A percentile compares a stretch with the other conserved stretches of the same genome.
These are phyloP conservation scores for Yamagishiella unicocca DNA, from an alignment of 139 green algal genomes.

Conservation along the genomic window DNA sequence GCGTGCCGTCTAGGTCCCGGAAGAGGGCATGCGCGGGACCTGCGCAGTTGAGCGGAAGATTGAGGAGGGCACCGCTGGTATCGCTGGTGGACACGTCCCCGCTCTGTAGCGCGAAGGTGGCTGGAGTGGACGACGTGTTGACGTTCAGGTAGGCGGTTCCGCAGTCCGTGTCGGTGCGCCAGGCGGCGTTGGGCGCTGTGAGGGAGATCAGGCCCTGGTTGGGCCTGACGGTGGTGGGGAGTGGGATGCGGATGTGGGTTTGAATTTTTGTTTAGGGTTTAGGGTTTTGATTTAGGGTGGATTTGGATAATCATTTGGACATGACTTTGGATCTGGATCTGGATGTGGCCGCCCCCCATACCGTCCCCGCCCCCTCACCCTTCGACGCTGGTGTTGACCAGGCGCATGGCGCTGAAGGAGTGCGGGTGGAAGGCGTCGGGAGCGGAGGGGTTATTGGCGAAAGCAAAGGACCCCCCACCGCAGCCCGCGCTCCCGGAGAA, in stretches of 20 bases:
- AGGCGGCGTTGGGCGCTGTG: conserved; percentile 42
- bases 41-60: conserved; percentile 65
- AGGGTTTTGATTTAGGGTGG: not conserved
- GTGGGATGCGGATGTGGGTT: not conserved
- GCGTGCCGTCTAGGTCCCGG: conserved; percentile 59
- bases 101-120: not conserved
- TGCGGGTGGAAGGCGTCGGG: conserved; percentile 68
- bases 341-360: not conserved
- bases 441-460: conserved; percentile 58
- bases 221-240: not conserved
- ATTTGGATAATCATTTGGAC: not conserved
- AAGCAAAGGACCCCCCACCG: conserved; percentile 40
- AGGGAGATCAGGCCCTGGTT: conserved; percentile 42
- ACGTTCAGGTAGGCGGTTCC: not conserved
- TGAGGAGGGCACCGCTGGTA: not conserved
- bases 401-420: conserved; percentile 44
- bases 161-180: conserved; percentile 55
- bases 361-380: not conserved
- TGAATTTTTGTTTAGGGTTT: not conserved
- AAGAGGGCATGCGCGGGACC: conserved; percentile 62
- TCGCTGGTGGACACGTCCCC: not conserved
- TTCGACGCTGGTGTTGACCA: conserved; percentile 25
- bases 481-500: conserved; percentile 54
- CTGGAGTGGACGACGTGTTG: not conserved
- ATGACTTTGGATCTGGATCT: not conserved